Evolutionary conservation across 352 stramenopile genomes (phyloP).

Genomic region (Phytophthora citricola): DNA sequence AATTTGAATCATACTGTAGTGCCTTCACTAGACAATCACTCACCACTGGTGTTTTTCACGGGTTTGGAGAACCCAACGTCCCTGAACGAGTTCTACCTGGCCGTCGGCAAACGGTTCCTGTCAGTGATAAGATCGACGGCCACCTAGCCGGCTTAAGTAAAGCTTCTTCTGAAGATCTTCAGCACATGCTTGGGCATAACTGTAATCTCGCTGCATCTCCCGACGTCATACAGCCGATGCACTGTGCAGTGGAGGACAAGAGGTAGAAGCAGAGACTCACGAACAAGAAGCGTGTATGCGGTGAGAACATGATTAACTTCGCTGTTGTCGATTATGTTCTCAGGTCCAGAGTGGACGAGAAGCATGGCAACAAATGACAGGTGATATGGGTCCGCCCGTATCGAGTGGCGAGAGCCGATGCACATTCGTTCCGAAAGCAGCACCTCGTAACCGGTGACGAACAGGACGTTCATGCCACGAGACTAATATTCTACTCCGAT

Average conservation of each 20-base stretch:
- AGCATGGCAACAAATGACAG: neutral
- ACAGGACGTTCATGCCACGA: neutral
- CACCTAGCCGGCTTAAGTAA: neutral
- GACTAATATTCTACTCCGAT: neutral
- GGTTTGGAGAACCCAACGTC: neutral
- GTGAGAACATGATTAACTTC: conserved; percentile 1
- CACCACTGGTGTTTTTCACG: neutral
- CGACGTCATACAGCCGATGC: neutral
- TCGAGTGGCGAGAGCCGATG: neutral
- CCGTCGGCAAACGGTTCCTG: neutral
- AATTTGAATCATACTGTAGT: conserved; percentile 15
- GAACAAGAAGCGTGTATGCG: neutral
- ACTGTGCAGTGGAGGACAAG: neutral
- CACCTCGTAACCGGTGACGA: neutral
- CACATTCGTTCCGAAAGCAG: neutral
- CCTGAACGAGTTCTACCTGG: neutral
- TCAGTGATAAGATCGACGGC: neutral
- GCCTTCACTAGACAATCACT: neutral
- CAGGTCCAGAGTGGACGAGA: neutral
- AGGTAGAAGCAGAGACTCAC: neutral
- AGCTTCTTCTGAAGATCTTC: too few relatives aligned
- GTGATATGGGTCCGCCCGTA: neutral
- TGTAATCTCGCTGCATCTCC: too few relatives aligned
- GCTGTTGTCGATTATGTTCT: neutral
- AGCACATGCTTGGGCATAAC: too few relatives aligned